Conservation (phyloP, 106 monocot species). For the Dendrobium nobile region DNA sequence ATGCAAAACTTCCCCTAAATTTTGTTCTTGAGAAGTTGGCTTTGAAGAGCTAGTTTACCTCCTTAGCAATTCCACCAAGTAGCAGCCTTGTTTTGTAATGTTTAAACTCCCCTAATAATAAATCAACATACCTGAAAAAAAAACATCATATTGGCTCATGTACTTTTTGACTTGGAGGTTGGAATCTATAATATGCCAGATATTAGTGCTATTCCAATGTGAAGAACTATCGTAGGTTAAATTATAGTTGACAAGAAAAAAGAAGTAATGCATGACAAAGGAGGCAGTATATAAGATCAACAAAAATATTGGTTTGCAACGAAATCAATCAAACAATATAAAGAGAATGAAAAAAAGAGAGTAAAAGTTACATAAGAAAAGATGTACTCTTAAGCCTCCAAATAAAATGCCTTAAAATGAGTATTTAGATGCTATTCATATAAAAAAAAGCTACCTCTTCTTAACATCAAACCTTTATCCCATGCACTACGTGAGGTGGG, state of each 20-base stretch:
- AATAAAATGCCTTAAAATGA: not conserved
- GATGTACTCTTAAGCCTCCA: not conserved
- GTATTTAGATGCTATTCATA: not conserved
- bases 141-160: not conserved
- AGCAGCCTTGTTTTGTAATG: constrained; percentile 84
- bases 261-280: not conserved
- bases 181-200: not conserved
- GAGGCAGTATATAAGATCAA: not conserved
- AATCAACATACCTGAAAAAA: constrained; percentile 70
- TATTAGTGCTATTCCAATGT: not conserved
- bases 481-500: too few relatives aligned
- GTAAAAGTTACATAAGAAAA: not conserved
- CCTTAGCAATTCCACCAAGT: constrained; percentile 83
- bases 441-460: too few relatives aligned
- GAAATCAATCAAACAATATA: too few relatives aligned
- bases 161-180: not conserved
- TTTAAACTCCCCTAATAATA: constrained; percentile 95
- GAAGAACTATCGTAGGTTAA: not conserved
- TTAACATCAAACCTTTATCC: too few relatives aligned
- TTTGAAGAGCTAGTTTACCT: constrained; percentile 39
- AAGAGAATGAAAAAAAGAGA: not conserved
- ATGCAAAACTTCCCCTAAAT: not conserved
- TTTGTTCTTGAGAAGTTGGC: not conserved
- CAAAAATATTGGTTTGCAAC: not conserved
- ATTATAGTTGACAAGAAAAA: not conserved